Percentiles rank a stretch among this genome's conserved stretches.
These are phyloP conservation scores for Porphyra umbilicalis DNA, from an alignment of 31 red algal species.

Conservation along the genomic window DNA sequence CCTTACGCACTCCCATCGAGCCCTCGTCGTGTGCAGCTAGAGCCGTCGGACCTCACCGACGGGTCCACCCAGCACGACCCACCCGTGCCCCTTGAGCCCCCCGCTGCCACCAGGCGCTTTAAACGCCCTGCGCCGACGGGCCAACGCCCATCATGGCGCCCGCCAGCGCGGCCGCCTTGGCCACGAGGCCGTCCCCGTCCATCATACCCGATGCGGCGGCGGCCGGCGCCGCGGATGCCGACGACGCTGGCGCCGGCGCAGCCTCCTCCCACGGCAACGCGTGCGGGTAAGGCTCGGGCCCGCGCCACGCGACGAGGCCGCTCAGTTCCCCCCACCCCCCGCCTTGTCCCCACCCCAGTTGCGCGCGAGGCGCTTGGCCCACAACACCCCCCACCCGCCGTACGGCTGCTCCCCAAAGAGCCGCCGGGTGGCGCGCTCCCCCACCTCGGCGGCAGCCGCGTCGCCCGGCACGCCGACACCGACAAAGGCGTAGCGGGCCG, in stretches of 20 bases:
- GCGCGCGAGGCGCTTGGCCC: neutral
- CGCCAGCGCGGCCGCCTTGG: neutral
- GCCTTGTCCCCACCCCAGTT: neutral
- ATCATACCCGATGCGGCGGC: neutral
- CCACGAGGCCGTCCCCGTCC: neutral
- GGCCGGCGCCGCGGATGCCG: neutral
- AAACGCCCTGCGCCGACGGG: neutral
- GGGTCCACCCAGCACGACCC: too few species aligned
- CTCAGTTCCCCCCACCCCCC: neutral
- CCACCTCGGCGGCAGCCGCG: slow-evolving; percentile 7
- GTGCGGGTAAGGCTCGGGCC: neutral
- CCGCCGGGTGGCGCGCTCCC: slow-evolving; percentile 15
- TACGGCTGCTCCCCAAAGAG: slow-evolving; percentile 21
- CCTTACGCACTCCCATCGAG: too few species aligned
- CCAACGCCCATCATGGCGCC: neutral
- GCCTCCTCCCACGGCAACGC: neutral
- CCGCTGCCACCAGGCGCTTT: too few species aligned
- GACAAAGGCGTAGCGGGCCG: slow-evolving; percentile 19
- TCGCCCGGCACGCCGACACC: slow-evolving; percentile 36
- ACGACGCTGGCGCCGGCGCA: neutral
- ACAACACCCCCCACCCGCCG: slow-evolving; percentile 4
- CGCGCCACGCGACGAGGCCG: neutral
- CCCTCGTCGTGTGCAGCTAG: too few species aligned
- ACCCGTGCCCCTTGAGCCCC: too few species aligned
- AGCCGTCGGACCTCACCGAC: too few species aligned